Evolutionary conservation across 768 basidiomycete genomes (phyloP).

Genomic region (Suillus discolor): DNA sequence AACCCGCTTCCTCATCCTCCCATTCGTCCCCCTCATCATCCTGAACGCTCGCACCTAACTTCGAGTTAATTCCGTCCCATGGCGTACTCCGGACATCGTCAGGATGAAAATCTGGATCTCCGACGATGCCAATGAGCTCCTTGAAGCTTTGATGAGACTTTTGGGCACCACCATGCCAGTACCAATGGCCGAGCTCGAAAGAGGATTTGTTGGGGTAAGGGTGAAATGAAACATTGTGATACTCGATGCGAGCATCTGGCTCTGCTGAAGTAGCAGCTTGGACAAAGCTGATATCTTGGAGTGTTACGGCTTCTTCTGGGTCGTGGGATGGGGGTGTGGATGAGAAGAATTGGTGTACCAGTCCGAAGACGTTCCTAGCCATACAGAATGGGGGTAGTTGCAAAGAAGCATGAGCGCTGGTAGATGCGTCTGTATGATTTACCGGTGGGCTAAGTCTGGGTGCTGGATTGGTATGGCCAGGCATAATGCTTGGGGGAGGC

Average conservation of each 20-base stretch:
- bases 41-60: too few species aligned
- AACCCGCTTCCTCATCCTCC: too few species aligned
- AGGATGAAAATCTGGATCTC: too few species aligned
- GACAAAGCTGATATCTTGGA: background rate
- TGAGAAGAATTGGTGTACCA: background rate
- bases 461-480: background rate
- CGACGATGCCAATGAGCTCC: background rate
- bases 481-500: background rate
- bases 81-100: too few species aligned
- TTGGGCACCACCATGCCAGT: background rate
- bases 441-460: background rate
- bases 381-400: background rate
- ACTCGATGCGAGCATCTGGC: background rate
- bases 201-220: background rate
- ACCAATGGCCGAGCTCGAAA: background rate
- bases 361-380: conserved; percentile 4
- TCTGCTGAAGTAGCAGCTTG: background rate
- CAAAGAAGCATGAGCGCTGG: background rate
- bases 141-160: background rate
- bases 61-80: too few species aligned
- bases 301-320: background rate
- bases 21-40: too few species aligned
- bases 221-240: background rate
- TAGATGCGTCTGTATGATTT: background rate
- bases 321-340: background rate